These are phyloP conservation scores for Cryptococcus neoformans DNA, from an alignment of 1,284 basidiomycete genomes.

Conservation along the genomic window DNA sequence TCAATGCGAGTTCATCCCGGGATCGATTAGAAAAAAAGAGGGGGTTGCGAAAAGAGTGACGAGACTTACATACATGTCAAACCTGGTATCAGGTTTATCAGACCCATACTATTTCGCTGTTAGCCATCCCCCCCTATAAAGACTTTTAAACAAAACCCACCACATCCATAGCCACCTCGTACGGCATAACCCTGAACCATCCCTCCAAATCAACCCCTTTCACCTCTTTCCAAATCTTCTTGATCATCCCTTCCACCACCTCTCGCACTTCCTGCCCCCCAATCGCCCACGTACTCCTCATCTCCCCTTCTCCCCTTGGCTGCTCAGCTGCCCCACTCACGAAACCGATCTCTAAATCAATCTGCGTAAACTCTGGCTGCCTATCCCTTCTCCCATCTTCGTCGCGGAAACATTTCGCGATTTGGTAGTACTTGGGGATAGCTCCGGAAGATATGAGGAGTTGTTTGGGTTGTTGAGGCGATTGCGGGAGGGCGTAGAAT, in stretches of 20 bases:
- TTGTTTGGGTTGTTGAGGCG: slow-evolving; percentile 95
- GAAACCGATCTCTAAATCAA: slow-evolving; percentile 96
- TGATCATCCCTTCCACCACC: slow-evolving; percentile 68
- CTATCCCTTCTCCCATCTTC: slow-evolving; percentile 92
- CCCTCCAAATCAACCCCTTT: slow-evolving; percentile 60
- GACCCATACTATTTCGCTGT: slow-evolving; percentile 67
- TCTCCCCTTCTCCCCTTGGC: slow-evolving; percentile 46
- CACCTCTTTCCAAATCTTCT: slow-evolving; percentile 65
- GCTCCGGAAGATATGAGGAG: slow-evolving; percentile 87
- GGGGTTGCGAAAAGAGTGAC: background rate
- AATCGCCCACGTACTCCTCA: slow-evolving; percentile 65
- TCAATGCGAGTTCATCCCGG: background rate
- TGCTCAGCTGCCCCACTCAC: slow-evolving; percentile 62
- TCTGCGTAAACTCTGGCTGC: slow-evolving; percentile 95
- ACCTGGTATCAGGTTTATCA: slow-evolving; percentile 92
- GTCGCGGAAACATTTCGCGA: slow-evolving; percentile 92
- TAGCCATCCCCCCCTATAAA: background rate
- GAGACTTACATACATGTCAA: slow-evolving; percentile 68
- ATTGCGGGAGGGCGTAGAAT: slow-evolving; percentile 91
- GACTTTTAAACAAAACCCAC: slow-evolving; percentile 52
- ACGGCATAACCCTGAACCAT: slow-evolving; percentile 75
- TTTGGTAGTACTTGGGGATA: slow-evolving; percentile 84
- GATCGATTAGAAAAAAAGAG: background rate
- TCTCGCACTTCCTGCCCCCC: slow-evolving; percentile 75
- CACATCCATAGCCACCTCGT: slow-evolving; percentile 76